phyloP scores from a whole-genome alignment of 352 stramenopile species.

The Pythium guiyangense region DNA sequence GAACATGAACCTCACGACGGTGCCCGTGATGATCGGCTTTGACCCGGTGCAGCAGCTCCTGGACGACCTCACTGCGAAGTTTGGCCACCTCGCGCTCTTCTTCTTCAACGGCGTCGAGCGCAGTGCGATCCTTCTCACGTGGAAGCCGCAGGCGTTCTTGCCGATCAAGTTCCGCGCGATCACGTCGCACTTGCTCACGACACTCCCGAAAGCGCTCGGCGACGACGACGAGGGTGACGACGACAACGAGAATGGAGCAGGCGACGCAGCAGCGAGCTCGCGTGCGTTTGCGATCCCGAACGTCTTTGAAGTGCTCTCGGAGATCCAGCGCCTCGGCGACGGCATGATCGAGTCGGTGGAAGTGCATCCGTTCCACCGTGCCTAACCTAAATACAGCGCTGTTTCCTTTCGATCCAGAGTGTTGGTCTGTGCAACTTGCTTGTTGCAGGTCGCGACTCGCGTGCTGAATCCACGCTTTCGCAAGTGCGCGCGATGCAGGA shows the following conservation, averaged over 20 bases:
- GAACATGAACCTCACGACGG: conserved; percentile 71
- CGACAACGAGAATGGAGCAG: conserved; percentile 19
- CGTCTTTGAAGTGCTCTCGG: conserved; percentile 69
- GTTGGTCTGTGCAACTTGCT: too few relatives aligned
- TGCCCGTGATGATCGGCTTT: conserved; percentile 69
- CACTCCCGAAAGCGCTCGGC: conserved; percentile 33
- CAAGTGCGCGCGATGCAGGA: background rate
- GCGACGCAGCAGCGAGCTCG: conserved; percentile 8
- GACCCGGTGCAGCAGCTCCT: conserved; percentile 71
- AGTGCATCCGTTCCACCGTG: conserved; percentile 44
- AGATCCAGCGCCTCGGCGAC: conserved; percentile 66
- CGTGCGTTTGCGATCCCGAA: conserved; percentile 61
- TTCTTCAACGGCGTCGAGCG: conserved; percentile 70
- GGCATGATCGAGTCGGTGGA: conserved; percentile 50
- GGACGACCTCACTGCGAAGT: conserved; percentile 41
- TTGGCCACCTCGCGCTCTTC: conserved; percentile 72
- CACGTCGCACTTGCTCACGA: conserved; percentile 48
- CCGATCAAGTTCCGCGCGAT: conserved; percentile 82
- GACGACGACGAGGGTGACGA: conserved; percentile 21
- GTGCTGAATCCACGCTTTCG: too few relatives aligned
- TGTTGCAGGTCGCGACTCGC: too few relatives aligned
- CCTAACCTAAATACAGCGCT: background rate
- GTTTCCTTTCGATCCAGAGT: background rate
- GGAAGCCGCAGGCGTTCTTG: conserved; percentile 79
- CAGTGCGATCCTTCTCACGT: conserved; percentile 65